Evolutionary conservation across 768 basidiomycete genomes (phyloP).

Genomic region (Pleurotus citrinopileatus): DNA sequence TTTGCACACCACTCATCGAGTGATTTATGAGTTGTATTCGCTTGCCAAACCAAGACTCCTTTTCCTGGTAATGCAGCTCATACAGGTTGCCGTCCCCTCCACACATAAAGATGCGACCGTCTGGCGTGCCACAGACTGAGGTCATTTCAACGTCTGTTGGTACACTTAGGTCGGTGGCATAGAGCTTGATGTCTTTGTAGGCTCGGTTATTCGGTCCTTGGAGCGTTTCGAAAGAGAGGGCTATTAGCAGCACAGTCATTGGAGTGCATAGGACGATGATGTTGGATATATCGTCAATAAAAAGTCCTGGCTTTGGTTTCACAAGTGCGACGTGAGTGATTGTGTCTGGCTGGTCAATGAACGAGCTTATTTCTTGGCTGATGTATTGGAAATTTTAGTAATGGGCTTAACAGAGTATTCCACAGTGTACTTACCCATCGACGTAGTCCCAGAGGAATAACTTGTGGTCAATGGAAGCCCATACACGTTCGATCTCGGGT

Average conservation of each 20-base stretch:
- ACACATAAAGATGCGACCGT: slow-evolving; percentile 91
- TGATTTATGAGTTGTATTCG: slow-evolving; percentile 84
- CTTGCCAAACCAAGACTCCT: slow-evolving; percentile 91
- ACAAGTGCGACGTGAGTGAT: slow-evolving; percentile 90
- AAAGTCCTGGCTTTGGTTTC: slow-evolving; percentile 79
- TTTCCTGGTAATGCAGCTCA: slow-evolving; percentile 88
- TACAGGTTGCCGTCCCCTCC: slow-evolving; percentile 87
- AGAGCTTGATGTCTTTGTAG: slow-evolving; percentile 80
- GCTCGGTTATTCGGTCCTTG: slow-evolving; percentile 36
- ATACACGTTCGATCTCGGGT: slow-evolving; percentile 90
- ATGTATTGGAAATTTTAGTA: no score
- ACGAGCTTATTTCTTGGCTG: slow-evolving; percentile 90
- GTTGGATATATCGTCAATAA: slow-evolving; percentile 89
- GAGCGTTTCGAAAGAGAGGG: slow-evolving; percentile 58
- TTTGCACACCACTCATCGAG: slow-evolving; percentile 74
- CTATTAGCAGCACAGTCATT: slow-evolving; percentile 78
- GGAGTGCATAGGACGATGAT: slow-evolving; percentile 91
- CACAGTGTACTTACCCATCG: slow-evolving; percentile 65
- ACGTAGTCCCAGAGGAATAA: slow-evolving; percentile 96
- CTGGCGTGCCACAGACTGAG: slow-evolving; percentile 71
- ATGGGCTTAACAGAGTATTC: slow-evolving; percentile 2
- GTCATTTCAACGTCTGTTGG: slow-evolving; percentile 83
- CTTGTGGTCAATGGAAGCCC: slow-evolving; percentile 93
- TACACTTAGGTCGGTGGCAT: slow-evolving; percentile 83
- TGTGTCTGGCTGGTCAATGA: slow-evolving; percentile 85